Base-by-base conservation (phyloP, 1,139 yeast species). In the Citeromyces hawaiiensis region DNA sequence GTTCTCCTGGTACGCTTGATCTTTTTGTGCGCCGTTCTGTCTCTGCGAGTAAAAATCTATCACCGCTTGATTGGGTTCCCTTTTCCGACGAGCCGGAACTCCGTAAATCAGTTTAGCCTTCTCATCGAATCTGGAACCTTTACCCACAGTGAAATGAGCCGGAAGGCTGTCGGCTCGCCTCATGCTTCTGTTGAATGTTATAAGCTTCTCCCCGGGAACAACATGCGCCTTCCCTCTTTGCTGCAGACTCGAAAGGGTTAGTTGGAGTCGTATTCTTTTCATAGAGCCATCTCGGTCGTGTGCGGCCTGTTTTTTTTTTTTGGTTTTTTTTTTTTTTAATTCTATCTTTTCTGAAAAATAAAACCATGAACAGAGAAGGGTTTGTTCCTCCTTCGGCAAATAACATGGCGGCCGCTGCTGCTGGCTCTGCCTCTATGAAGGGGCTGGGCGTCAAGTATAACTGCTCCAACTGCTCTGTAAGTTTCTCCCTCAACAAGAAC, bases 401-500 rank as follows among this genome's bases (percentile, higher is more conserved):
- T 44, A 81, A 87, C 46, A 72, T 83, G 53, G 73, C 72, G 45
- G 67, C 67, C 21, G 82, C 88, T 37, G 86, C 86, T 25, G 74
- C 81, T 13, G 83, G 83, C 48, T 61, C 76, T 43, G 68, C 76
- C 40, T 65, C 79, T 42, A 71, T 86, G 49, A 80, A 82, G 65
- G 79, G 79, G 56, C 68, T 72, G 15, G 95, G 96, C 41, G 93
- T 87, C 50, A 83, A 82, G 54, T 91, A 91, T 63, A 79, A 87
- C 59, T 91, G 98, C 63, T 96, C 97, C 37, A 94, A 87, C 66
- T 91, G 98, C 63, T 95, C 96, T 10, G 77, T 91, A 43, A 78
- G 82, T 40, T 83, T 88, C 51, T 77, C 94, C 5, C 73, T 91
- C 52, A 81, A 88, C 43, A 86, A 91, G 64, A 86, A 85, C 51